Percentiles rank a stretch among this genome's conserved stretches.
Evolutionary conservation across 139 green algal genomes (phyloP).

Genomic region (Haematococcus lacustris): DNA sequence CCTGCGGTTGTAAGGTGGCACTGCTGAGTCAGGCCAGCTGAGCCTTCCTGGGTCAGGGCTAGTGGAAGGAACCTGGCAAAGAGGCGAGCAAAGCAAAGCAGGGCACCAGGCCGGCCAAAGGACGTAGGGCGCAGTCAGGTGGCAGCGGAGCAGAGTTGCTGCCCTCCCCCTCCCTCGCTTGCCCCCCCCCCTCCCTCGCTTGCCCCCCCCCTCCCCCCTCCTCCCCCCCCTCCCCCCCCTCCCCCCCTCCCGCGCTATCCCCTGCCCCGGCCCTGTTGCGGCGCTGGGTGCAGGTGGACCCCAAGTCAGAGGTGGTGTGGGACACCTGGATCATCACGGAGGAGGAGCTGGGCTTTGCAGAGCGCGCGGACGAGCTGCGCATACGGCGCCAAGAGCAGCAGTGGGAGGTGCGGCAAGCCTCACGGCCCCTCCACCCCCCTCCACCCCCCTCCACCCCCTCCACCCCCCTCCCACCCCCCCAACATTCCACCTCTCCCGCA

Average conservation of each 20-base stretch:
- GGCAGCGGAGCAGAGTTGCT: too few species aligned
- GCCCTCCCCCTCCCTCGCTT: too few species aligned
- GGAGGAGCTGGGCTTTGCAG: slow-evolving; percentile 59
- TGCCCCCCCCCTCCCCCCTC: neutral
- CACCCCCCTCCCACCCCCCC: too few species aligned
- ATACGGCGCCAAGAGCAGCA: slow-evolving; percentile 48
- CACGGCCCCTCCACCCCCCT: neutral
- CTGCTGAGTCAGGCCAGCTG: too few species aligned
- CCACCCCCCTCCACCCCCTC: neutral
- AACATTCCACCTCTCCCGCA: too few species aligned
- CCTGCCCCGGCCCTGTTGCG: neutral
- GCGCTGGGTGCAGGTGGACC: slow-evolving; percentile 36
- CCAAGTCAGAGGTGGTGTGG: slow-evolving; percentile 63
- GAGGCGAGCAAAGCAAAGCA: too few species aligned
- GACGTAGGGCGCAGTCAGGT: too few species aligned
- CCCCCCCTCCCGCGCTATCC: neutral
- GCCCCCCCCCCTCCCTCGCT: too few species aligned
- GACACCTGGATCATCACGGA: slow-evolving; percentile 86
- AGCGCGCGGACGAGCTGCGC: slow-evolving; percentile 81
- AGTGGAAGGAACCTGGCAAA: too few species aligned
- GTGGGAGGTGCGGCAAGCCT: slow-evolving; percentile 22
- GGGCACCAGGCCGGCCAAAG: too few species aligned
- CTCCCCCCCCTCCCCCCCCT: neutral
- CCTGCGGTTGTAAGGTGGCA: too few species aligned
- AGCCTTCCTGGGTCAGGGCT: too few species aligned